Evolutionary conservation across 2,329 filamentous ascomycete genomes (phyloP), one percentile per base, ranked within the genome.

Genomic region (Stemphylium beticola): DNA sequence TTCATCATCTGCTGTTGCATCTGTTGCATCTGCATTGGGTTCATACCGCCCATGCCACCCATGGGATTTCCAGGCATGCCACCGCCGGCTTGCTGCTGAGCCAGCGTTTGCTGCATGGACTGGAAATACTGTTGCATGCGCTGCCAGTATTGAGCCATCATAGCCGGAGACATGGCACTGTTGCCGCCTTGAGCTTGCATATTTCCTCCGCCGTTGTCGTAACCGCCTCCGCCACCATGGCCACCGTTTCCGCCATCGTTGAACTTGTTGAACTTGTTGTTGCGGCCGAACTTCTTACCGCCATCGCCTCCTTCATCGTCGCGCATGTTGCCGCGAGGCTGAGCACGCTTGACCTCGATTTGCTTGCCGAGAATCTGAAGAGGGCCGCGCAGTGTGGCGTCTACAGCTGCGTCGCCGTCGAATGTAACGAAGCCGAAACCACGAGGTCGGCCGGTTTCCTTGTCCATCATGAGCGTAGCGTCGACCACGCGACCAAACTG

Each of bases 391-490:
- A 99, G 86, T 57, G 93, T 96, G 31, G 91, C 90, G 62, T 99
- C 95, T 39, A 99, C 95, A 15, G 95, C 95, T 14, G 91, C 88
- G 70, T 99, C 95, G 64, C 89, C 96, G 77, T 99, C 95, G 67
- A 99, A 99, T 0, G 95, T 99, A 48, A 99, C 95, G 75, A 99
- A 99, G 12, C 95, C 95, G 70, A 99, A 99, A 1, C 95, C 95
- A 71, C 95, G 85, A 2, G 95, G 95, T 36, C 95, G 87, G n/a
- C 95, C 95, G 0, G 95, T 99, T 75, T 99, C 95, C 78, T 99
- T 99, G 76, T 99, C 95, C 87, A 99, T 99, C 95, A 99, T 99
- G 2, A 99, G 86, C 0, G 95, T 99, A 2, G 95, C 95, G 77
- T 99, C 95, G 34, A 99, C 89, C 17, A 99, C 95, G 57, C 93